These are phyloP conservation scores for Persicaria tinctoria DNA, from an alignment of 148 eudicot species.

Conservation along the genomic window DNA sequence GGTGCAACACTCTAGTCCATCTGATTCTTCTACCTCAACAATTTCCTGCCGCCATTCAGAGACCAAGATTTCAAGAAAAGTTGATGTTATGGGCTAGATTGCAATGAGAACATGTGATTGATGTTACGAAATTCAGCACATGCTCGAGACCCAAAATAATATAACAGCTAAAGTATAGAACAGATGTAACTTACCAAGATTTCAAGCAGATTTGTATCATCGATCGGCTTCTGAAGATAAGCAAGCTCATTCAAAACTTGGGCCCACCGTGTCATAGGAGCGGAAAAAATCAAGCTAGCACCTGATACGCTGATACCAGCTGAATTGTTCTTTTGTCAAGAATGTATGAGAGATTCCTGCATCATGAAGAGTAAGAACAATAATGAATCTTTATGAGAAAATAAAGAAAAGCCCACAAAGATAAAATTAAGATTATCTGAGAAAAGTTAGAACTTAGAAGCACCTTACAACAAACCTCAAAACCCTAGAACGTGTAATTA, in stretches of 20 bases:
- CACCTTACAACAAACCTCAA: neutral
- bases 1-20: too few relatives aligned
- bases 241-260: slow-evolving; percentile 32
- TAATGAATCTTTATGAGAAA: neutral
- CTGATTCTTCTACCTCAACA: too few relatives aligned
- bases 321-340: slow-evolving; percentile 41
- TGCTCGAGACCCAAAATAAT: too few relatives aligned
- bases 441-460: neutral
- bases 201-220: slow-evolving; percentile 21
- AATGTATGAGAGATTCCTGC: slow-evolving; percentile 47
- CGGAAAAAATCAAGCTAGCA: slow-evolving; percentile 35
- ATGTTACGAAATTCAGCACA: neutral
- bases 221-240: slow-evolving; percentile 15
- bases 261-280: slow-evolving; percentile 34
- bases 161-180: neutral
- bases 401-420: neutral
- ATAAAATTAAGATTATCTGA: too few relatives aligned
- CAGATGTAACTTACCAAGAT: slow-evolving; percentile 28
- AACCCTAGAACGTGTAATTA: neutral
- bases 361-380: neutral
- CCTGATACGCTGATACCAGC: slow-evolving; percentile 52
- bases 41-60: slow-evolving; percentile 34
- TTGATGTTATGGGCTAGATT: too few relatives aligned
- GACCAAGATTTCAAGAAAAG: too few relatives aligned
- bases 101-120: neutral